Conservation (phyloP, 1,284 basidiomycete species). For the Stygiomarasmius scandens region DNA sequence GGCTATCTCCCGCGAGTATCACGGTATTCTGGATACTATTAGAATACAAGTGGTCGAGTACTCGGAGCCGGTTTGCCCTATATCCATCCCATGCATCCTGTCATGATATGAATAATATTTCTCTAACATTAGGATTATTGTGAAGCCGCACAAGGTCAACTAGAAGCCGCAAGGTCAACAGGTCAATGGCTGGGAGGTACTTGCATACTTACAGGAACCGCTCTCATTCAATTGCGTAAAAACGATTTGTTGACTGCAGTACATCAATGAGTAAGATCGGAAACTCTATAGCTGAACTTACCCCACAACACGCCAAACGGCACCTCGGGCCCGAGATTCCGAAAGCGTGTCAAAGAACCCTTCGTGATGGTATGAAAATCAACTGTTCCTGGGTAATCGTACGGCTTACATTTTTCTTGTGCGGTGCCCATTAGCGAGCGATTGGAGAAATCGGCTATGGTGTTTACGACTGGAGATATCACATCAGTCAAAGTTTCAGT, state of each 20-base stretch:
- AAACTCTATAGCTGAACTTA: slow-evolving; percentile 22
- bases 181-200: not conserved
- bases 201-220: slow-evolving; percentile 38
- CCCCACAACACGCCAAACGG: slow-evolving; percentile 63
- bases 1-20: slow-evolving; percentile 66
- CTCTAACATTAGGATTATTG: not conserved
- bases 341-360: slow-evolving; percentile 58
- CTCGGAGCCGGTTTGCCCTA: slow-evolving; percentile 55
- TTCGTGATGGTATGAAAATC: slow-evolving; percentile 20
- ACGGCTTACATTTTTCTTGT: slow-evolving; percentile 54
- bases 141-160: slow-evolving; percentile 30
- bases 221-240: slow-evolving; percentile 51
- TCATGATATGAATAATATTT: not conserved
- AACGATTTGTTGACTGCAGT: slow-evolving; percentile 54
- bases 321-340: slow-evolving; percentile 50
- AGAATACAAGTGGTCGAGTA: slow-evolving; percentile 55
- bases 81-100: slow-evolving; percentile 72
- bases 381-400: not conserved
- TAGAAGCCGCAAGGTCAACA: slow-evolving; percentile 14
- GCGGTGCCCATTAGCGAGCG: slow-evolving; percentile 59
- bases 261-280: not conserved
- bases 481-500: not conserved
- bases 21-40: slow-evolving; percentile 61
- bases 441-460: slow-evolving; percentile 45
- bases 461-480: slow-evolving; percentile 39